phyloP scores from a whole-genome alignment of 2,329 filamentous ascomycete genomes.

The Aureobasidium sp. region DNA sequence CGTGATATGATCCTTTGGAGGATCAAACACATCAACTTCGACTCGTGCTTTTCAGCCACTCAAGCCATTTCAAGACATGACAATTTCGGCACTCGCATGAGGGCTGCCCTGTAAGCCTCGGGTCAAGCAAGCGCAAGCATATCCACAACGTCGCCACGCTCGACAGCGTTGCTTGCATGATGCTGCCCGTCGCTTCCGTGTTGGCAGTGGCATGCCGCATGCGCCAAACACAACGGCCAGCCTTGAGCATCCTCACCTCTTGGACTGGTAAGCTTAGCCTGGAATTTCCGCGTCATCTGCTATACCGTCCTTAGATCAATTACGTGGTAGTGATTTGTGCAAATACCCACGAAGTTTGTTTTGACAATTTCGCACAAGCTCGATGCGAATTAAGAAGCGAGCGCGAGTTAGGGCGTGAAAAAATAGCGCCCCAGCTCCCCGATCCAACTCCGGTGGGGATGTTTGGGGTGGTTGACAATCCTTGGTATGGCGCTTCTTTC shows the following conservation, averaged over 20 bases:
- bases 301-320: neutral
- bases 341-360: neutral
- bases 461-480: neutral
- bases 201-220: conserved; percentile 6
- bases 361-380: conserved; percentile 5
- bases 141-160: conserved; percentile 8
- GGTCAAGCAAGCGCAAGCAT: conserved; percentile 10
- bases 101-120: neutral
- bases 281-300: neutral
- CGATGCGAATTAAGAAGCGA: neutral
- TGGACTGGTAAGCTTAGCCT: conserved; percentile 2
- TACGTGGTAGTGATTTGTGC: neutral
- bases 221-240: neutral
- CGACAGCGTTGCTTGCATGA: conserved; percentile 6
- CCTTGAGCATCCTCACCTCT: neutral
- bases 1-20: neutral
- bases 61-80: conserved; percentile 1
- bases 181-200: neutral
- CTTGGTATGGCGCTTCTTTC: conserved; percentile 2
- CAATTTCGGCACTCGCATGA: conserved; percentile 10
- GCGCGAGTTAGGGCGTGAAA: neutral
- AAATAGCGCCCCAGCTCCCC: neutral
- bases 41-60: conserved; percentile 10
- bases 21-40: conserved; percentile 5
- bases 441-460: neutral